These are phyloP conservation scores for Sporothrix protearum DNA, from an alignment of 2,329 filamentous ascomycete species.

Conservation along the genomic window DNA sequence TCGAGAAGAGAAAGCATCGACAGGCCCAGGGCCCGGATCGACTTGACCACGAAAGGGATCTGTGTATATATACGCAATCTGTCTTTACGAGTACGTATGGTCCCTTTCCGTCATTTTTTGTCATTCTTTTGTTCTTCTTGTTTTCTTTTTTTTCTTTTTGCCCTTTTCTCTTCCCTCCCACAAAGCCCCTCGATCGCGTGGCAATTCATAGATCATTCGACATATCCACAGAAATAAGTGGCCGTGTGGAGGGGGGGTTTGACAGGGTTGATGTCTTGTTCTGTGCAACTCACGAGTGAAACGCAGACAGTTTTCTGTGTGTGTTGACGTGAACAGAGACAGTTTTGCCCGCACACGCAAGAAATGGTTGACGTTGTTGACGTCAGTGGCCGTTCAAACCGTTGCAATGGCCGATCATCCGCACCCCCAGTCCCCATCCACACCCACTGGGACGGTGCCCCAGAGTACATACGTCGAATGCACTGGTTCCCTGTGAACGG, in stretches of 20 bases:
- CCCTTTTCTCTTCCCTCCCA: neutral
- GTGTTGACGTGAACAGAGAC: constrained; percentile 1
- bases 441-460: neutral
- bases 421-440: neutral
- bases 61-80: constrained; percentile 3
- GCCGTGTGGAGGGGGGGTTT: neutral
- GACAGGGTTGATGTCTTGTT: neutral
- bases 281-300: neutral
- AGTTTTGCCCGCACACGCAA: neutral
- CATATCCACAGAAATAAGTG: neutral
- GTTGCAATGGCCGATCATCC: neutral
- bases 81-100: too few relatives aligned
- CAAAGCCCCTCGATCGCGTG: neutral
- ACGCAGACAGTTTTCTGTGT: too few relatives aligned
- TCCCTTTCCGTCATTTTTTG: neutral
- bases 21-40: neutral
- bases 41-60: neutral
- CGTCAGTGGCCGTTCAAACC: constrained; percentile 6
- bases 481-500: neutral
- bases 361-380: constrained; percentile 10
- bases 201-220: constrained; percentile 6
- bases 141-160: neutral
- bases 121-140: neutral
- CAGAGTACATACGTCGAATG: too few relatives aligned
- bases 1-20: constrained; percentile 6